phyloP scores from a whole-genome alignment of 176 grass and related monocot genomes.

The Triticum turgidum region DNA sequence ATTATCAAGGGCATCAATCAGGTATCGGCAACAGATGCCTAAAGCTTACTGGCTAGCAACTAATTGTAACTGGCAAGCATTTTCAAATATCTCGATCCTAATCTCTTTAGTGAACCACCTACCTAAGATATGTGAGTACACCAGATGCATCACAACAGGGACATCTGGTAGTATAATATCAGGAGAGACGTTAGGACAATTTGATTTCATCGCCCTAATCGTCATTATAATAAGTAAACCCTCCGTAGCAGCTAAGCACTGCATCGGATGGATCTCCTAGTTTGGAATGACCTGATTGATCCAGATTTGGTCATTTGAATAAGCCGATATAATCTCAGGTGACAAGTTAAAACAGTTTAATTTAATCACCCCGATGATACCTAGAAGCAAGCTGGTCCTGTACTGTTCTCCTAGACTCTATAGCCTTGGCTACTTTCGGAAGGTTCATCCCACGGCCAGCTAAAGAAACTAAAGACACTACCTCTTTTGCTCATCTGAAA shows the following conservation, averaged over 20 bases:
- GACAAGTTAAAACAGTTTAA: not conserved
- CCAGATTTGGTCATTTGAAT: not conserved
- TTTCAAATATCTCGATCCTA: not conserved
- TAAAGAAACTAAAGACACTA: not conserved
- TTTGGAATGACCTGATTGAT: not conserved
- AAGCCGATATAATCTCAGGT: not conserved
- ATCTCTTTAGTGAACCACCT: not conserved
- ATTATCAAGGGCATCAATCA: not conserved
- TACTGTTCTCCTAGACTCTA: not conserved
- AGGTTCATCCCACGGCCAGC: not conserved
- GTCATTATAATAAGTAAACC: not conserved
- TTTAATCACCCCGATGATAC: not conserved
- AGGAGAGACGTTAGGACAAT: not conserved
- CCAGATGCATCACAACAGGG: not conserved
- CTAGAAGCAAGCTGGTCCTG: not conserved
- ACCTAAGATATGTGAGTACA: not conserved
- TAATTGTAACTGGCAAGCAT: not conserved
- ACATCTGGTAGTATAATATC: not conserved
- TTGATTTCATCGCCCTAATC: not conserved
- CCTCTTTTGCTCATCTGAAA: not conserved
- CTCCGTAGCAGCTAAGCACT: not conserved
- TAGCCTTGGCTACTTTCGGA: slow-evolving; percentile 12
- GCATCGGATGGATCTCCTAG: not conserved
- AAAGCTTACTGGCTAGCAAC: not conserved
- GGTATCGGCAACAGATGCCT: not conserved